Evolutionary conservation across 345 rosid genomes (phyloP), one percentile per base, ranked within the genome.

Genomic region (Lepidium didymum): DNA sequence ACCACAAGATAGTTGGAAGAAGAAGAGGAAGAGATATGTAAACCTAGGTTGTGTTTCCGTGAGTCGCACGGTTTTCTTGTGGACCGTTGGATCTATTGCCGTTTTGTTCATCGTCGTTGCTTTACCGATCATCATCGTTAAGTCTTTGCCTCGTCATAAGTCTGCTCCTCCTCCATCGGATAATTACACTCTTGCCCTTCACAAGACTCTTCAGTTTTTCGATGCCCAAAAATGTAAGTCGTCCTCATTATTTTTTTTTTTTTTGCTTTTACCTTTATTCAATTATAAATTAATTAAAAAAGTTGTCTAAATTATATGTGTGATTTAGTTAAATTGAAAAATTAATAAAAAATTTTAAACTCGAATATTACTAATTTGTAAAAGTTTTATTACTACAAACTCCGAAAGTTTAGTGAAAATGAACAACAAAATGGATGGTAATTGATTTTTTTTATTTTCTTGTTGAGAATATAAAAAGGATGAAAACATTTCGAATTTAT

Each of bases 161-260:
- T 7, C 80, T 14, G 33, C 8, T 2, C 86, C 92, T 49, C 79
- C 92, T 8, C 83, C 86, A 3, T 84, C 89, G 0, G 96, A 92
- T 59, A 68, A 83, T 64, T 89, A 92, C 83, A 80, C 96, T 49
- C 67, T 79, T 43, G 98, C 96, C 16, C 86, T 92, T 56, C 89
- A 77, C 40, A 87, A 89, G 79, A 87, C 96, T 8, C 78, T 92
- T 51, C 87, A 86, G 64, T 92, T 92, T 75, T 92, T 92, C 77
- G 87, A 92, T 50, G 96, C 96, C 44, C 98, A 92, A 44, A 89
- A 85, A 77, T 92, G 98, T 87, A 86, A 72, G 91, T 81, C 40
- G 7, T 38, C 27, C 34, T 29, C 56, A 8, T 3, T 63, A 0
- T 7, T 50, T 0, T 43, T 43, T 25, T 36, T 37, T 23, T 10